A percentile compares a stretch with the other conserved stretches of the same genome.
These are phyloP conservation scores for Globisporangium polare DNA, from an alignment of 352 stramenopile genomes.

Conservation along the genomic window DNA sequence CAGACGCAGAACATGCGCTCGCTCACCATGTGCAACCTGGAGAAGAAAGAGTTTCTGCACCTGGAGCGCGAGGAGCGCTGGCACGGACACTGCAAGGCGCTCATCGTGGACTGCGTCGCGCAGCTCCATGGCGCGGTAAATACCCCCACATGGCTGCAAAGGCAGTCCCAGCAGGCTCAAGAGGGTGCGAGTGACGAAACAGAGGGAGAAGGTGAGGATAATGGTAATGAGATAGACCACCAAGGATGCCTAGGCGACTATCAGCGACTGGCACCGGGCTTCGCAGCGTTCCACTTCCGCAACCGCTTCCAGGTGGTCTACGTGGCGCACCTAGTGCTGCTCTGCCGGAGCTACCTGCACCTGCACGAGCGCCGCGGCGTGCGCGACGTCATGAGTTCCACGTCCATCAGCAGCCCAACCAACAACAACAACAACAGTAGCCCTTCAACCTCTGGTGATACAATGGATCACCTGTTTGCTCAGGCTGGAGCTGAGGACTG, in stretches of 20 bases:
- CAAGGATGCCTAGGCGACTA: conserved; percentile 17
- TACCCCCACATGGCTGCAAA: conserved; percentile 31
- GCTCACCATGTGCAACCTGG: conserved; percentile 25
- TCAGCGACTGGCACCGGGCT: conserved; percentile 21
- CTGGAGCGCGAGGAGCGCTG: conserved; percentile 36
- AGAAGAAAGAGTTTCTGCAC: conserved; percentile 27
- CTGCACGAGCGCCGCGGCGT: conserved; percentile 32
- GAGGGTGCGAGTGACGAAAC: background rate
- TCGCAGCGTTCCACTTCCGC: conserved; percentile 29
- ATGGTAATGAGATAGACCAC: background rate
- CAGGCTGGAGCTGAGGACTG: background rate
- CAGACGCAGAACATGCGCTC: conserved; percentile 40
- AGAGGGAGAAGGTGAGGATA: background rate
- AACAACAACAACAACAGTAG: background rate
- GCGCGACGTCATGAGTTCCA: conserved; percentile 34
- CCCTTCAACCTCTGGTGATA: background rate
- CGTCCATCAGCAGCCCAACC: conserved; percentile 2
- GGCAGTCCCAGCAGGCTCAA: background rate
- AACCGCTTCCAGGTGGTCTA: conserved; percentile 30
- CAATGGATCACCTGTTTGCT: background rate
- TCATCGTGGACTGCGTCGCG: conserved; percentile 29
- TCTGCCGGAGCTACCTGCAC: conserved; percentile 46
- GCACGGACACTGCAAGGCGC: conserved; percentile 44
- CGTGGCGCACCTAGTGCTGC: conserved; percentile 29
- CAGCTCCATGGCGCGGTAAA: conserved; percentile 17